Percentiles rank a stretch among this genome's conserved stretches.
Evolutionary conservation across 192 early-diverging fungal genomes (phyloP).

Genomic region (Backusella parvicylindrica): DNA sequence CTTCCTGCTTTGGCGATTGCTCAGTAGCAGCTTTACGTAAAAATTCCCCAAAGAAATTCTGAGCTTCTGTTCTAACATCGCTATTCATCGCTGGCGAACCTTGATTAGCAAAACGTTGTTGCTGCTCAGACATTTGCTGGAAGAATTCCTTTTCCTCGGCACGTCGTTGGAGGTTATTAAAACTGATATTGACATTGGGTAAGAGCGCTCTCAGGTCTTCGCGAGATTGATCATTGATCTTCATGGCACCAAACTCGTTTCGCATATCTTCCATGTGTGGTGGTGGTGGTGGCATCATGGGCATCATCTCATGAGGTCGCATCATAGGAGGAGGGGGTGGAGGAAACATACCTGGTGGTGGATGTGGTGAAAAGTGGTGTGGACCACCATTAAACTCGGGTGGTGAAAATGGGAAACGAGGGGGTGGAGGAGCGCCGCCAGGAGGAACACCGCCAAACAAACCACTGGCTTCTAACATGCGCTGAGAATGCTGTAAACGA

Average conservation of each 20-base stretch:
- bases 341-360: constrained; percentile 13
- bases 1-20: not conserved
- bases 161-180: constrained; percentile 29
- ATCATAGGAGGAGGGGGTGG: constrained; percentile 12
- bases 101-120: not conserved
- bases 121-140: constrained; percentile 11
- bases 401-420: constrained; percentile 7
- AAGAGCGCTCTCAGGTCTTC: constrained; percentile 54
- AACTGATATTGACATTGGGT: constrained; percentile 62
- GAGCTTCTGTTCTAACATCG: constrained; percentile 38
- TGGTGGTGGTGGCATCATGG: not conserved
- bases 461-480: constrained; percentile 31
- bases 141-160: not conserved
- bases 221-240: not conserved
- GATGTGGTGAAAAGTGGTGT: constrained; percentile 3
- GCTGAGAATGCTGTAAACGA: constrained; percentile 34
- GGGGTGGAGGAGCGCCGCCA: constrained; percentile 1
- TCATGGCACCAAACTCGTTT: constrained; percentile 7
- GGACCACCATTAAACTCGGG: not conserved
- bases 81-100: not conserved
- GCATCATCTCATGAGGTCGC: constrained; percentile 11
- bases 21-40: constrained; percentile 51
- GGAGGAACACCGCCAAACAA: constrained; percentile 10
- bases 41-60: constrained; percentile 59
- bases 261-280: not conserved